Percentiles rank a stretch among this genome's conserved stretches.
phyloP scores from a whole-genome alignment of 805 yeast species.

The Lipomyces spencermartinsiae region DNA sequence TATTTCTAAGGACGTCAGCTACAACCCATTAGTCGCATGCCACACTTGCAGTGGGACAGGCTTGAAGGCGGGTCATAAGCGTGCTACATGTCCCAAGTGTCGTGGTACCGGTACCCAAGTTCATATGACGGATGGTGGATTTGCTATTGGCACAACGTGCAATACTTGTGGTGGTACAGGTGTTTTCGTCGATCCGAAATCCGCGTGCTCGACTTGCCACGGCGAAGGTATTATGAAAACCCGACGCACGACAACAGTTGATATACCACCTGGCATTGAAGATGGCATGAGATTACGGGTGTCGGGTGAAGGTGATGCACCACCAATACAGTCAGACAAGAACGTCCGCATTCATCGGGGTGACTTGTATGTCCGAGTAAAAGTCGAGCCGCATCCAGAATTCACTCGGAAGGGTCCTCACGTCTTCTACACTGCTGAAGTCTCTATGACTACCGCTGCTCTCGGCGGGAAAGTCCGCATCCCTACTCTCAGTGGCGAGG shows the following conservation, averaged over 20 bases:
- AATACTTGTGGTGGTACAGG: constrained; percentile 87
- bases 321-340: constrained; percentile 67
- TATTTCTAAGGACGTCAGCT: constrained; percentile 65
- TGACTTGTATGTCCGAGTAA: constrained; percentile 82
- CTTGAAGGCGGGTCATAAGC: constrained; percentile 73
- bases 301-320: constrained; percentile 83
- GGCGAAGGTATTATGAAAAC: constrained; percentile 84
- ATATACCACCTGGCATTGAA: constrained; percentile 84
- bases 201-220: constrained; percentile 80
- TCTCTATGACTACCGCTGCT: constrained; percentile 95
- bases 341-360: constrained; percentile 77
- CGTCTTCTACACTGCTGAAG: constrained; percentile 66
- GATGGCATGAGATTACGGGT: constrained; percentile 87
- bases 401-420: constrained; percentile 73
- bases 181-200: constrained; percentile 67
- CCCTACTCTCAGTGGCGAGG: constrained; percentile 86
- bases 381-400: constrained; percentile 73
- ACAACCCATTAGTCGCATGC: constrained; percentile 78
- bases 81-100: constrained; percentile 82
- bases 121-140: constrained; percentile 87
- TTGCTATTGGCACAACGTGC: constrained; percentile 96
- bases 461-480: constrained; percentile 88
- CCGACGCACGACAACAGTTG: constrained; percentile 74
- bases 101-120: constrained; percentile 92
- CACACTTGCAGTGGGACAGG: constrained; percentile 85